A percentile compares a stretch with the other conserved stretches of the same genome.
Conservation (phyloP, 2,329 filamentous ascomycete genomes). For the Fusarium cicatricum region DNA sequence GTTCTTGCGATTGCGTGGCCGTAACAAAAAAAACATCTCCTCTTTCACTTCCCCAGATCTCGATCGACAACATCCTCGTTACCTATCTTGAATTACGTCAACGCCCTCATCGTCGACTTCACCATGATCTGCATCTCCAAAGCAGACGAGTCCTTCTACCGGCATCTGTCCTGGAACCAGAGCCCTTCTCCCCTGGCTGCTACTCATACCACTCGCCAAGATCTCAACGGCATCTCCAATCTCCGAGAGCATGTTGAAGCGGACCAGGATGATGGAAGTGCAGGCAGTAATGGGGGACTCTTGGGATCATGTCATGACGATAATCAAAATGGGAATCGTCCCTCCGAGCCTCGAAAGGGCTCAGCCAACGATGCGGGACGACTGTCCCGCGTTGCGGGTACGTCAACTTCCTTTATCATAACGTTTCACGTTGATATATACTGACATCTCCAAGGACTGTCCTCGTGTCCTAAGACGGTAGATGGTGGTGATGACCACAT, state of each 20-base stretch:
- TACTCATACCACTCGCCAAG: slow-evolving; percentile 61
- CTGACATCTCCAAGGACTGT: slow-evolving; percentile 33
- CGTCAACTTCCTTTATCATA: not conserved
- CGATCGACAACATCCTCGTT: slow-evolving; percentile 8
- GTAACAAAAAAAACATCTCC: slow-evolving; percentile 2
- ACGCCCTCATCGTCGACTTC: not conserved
- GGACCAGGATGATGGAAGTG: slow-evolving; percentile 45
- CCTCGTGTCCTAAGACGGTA: slow-evolving; percentile 45
- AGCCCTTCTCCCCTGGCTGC: slow-evolving; percentile 58
- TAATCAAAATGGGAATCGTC: slow-evolving; percentile 32
- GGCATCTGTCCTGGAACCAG: slow-evolving; percentile 62
- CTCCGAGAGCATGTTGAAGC: slow-evolving; percentile 54
- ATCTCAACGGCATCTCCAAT: slow-evolving; percentile 64
- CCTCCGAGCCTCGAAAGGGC: slow-evolving; percentile 25
- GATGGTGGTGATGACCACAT: slow-evolving; percentile 53
- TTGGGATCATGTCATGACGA: slow-evolving; percentile 40
- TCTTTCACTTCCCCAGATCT: not conserved
- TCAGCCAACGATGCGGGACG: slow-evolving; percentile 42
- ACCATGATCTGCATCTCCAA: slow-evolving; percentile 63
- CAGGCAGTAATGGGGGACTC: slow-evolving; percentile 34
- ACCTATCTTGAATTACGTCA: too few relatives aligned
- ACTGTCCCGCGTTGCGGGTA: slow-evolving; percentile 42
- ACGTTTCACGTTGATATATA: slow-evolving; percentile 2
- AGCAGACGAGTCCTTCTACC: slow-evolving; percentile 58
- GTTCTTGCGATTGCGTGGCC: slow-evolving; percentile 16